Base-by-base conservation (phyloP, 2,329 filamentous ascomycete genomes). In the Fusarium citri region DNA sequence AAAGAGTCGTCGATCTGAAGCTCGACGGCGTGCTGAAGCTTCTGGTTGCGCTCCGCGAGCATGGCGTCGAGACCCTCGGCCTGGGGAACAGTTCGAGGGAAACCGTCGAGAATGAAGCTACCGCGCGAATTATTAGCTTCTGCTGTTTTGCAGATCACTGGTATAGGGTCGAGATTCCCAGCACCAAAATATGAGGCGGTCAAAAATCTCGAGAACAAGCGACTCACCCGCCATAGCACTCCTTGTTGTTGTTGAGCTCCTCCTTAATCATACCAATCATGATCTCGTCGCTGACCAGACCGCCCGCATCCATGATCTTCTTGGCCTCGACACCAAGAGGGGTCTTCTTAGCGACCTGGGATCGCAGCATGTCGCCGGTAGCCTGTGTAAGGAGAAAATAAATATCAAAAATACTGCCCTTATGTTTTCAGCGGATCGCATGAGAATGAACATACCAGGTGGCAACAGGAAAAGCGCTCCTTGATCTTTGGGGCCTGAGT, bases 251-350 rank as follows among this genome's bases (percentile, higher is more conserved):
- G 78, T 97, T 92, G 54, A 99, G 88, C 87, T 99, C 95, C 81
- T 91, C 92, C 89, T 96, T 95, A 86, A 99, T 99, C 96, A 99
- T 99, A 83, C 95, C 94, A 82, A 99, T 93, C 89, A 99, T 95
- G 80, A 99, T 99, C 80, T 98, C 95, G 83, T 99, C 96, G 82
- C 94, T 97, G 81, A 99, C 96, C 64, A 99, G 90, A 75, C 95
- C 95, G 76, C 96, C 96, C 81, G 95, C 92, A 80, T 99, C 96
- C 96, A 99, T 99, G 83, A 99, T 99, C 90, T 98, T 98, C 91
- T 99, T 99, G 73, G 96, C 96, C 86, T 98, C 94, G 79, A 92
- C 89, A 76, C 96, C 96, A 72, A 99, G 90, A 64, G 92, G 84
- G 61, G 96, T 99, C 90, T 98, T 98, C 85, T 97, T 97, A 72